These are phyloP conservation scores for Penicillium steckii DNA, from an alignment of 495 filamentous ascomycete species.

Conservation along the genomic window DNA sequence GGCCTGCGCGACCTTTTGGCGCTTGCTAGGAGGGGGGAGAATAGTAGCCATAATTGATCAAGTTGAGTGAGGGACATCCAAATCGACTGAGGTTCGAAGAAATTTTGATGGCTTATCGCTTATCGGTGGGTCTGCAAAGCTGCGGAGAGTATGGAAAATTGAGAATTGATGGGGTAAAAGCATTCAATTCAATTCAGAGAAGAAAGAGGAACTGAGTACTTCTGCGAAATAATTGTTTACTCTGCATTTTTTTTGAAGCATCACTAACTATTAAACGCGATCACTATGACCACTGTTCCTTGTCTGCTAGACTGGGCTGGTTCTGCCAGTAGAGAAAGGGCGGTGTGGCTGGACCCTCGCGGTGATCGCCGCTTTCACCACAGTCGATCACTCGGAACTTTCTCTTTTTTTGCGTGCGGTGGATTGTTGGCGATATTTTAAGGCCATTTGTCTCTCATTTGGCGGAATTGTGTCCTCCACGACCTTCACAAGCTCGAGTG, in stretches of 20 bases:
- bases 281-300: too few species aligned
- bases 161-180: too few species aligned
- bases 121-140: too few species aligned
- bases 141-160: background rate
- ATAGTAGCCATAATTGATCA: slow-evolving; percentile 73
- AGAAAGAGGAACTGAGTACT: too few species aligned
- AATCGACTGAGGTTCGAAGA: background rate
- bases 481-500: background rate
- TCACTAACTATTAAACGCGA: too few species aligned
- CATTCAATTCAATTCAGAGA: too few species aligned
- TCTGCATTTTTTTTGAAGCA: too few species aligned
- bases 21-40: slow-evolving; percentile 85
- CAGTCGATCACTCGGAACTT: background rate
- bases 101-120: slow-evolving; percentile 23
- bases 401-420: background rate
- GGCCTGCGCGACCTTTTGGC: slow-evolving; percentile 72
- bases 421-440: background rate
- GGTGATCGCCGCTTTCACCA: background rate
- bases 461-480: background rate
- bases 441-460: background rate
- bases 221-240: too few species aligned
- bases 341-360: background rate
- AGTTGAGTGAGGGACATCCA: too few species aligned
- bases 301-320: too few species aligned
- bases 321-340: background rate